Conservation (phyloP, 345 rosid genomes). For the Bretschneidera sinensis region DNA sequence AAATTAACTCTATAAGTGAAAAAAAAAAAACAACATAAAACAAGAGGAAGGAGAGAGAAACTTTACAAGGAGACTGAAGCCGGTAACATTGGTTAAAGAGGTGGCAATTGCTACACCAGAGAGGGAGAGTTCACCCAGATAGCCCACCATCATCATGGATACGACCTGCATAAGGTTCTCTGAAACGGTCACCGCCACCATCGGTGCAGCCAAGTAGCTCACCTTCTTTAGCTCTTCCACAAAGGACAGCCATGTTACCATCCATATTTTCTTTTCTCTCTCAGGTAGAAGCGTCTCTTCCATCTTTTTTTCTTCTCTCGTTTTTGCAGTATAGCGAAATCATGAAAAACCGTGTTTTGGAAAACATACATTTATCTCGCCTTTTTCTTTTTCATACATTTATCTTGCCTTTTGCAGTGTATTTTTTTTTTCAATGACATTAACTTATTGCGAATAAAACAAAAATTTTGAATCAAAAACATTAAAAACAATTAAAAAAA, state of each 20-base stretch:
- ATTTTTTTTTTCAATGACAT: too few species aligned
- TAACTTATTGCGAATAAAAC: too few species aligned
- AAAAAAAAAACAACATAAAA: background rate
- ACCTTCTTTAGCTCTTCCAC: constrained; percentile 25
- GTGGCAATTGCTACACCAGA: constrained; percentile 24
- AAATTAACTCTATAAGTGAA: too few species aligned
- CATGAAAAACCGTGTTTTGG: too few species aligned
- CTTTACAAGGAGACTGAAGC: constrained; percentile 27
- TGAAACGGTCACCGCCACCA: constrained; percentile 28
- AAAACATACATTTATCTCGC: too few species aligned
- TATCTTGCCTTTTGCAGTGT: too few species aligned
- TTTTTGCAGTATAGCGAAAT: too few species aligned
- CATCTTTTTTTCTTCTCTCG: background rate
- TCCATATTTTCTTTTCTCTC: background rate
- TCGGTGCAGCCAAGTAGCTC: constrained; percentile 28
- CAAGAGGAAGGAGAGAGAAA: background rate
- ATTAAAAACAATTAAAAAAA: too few species aligned
- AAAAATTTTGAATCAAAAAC: too few species aligned
- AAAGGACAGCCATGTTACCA: background rate
- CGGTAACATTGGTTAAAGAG: constrained; percentile 28
- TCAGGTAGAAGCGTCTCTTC: background rate
- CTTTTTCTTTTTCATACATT: background rate
- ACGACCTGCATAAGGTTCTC: constrained; percentile 26
- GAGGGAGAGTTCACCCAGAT: constrained; percentile 26
- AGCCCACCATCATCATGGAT: constrained; percentile 27